These are phyloP conservation scores for Cicer cuneatum DNA, from an alignment of 306 rosid genomes.

Conservation along the genomic window DNA sequence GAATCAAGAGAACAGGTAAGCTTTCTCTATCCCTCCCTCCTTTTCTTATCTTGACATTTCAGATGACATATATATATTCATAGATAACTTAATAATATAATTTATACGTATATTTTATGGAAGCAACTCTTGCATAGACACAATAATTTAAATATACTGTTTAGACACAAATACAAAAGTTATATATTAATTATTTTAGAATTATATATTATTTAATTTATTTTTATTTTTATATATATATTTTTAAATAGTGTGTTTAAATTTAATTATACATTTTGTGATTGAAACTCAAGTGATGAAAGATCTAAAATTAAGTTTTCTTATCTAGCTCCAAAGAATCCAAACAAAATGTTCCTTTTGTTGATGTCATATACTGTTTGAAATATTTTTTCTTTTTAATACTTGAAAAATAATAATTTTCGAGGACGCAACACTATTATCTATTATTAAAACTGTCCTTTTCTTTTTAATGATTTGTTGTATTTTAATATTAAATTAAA, in stretches of 20 bases:
- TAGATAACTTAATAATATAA: too few species aligned
- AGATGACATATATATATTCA: too few species aligned
- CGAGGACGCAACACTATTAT: neutral
- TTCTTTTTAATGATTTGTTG: neutral
- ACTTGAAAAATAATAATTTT: neutral
- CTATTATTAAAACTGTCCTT: neutral
- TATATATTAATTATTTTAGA: too few species aligned
- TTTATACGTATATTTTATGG: too few species aligned
- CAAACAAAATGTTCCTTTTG: neutral
- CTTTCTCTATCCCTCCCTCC: neutral
- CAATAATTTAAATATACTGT: too few species aligned
- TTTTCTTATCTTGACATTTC: too few species aligned
- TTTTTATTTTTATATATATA: too few species aligned
- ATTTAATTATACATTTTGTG: neutral
- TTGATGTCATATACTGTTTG: neutral
- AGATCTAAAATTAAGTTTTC: too few species aligned
- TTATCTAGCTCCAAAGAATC: neutral
- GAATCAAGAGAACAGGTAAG: slow-evolving; percentile 47
- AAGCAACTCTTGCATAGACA: too few species aligned
- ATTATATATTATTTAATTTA: too few species aligned
- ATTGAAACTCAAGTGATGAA: neutral
- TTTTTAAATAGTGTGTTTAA: too few species aligned
- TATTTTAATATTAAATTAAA: neutral
- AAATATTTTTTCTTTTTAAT: neutral
- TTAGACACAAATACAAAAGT: too few species aligned